Conservation (phyloP, 495 filamentous ascomycete genomes). For the Hypoxylon perforatum region DNA sequence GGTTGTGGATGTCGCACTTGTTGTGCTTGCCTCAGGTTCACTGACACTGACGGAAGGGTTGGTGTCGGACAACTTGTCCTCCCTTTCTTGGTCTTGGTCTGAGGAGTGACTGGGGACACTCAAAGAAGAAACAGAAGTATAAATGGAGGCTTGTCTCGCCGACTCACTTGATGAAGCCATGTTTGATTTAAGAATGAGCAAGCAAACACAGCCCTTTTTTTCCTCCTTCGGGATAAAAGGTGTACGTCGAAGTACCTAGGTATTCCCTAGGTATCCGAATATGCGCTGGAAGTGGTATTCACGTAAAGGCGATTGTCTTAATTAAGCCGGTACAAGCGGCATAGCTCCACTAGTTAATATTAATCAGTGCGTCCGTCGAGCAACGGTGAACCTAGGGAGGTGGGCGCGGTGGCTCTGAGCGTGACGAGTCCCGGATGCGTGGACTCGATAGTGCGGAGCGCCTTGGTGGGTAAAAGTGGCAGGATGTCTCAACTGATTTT, state of each 20-base stretch:
- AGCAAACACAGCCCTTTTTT: slow-evolving; percentile 34
- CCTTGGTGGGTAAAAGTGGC: slow-evolving; percentile 33
- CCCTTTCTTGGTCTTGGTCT: slow-evolving; percentile 11
- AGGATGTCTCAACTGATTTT: slow-evolving; percentile 3
- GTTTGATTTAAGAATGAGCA: slow-evolving; percentile 19
- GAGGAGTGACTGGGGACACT: not conserved
- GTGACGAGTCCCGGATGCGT: slow-evolving; percentile 39
- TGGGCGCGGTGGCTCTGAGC: slow-evolving; percentile 28
- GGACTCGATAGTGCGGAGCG: slow-evolving; percentile 40
- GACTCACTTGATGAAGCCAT: slow-evolving; percentile 42
- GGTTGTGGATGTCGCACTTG: too few relatives aligned
- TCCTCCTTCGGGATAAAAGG: slow-evolving; percentile 13
- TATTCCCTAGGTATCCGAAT: slow-evolving; percentile 22
- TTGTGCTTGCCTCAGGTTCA: slow-evolving; percentile 19
- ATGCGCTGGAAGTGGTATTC: slow-evolving; percentile 31
- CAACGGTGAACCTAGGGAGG: slow-evolving; percentile 32
- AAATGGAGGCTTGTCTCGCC: slow-evolving; percentile 34
- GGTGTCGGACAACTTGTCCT: slow-evolving; percentile 6
- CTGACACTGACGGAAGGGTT: slow-evolving; percentile 5
- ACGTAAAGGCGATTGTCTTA: slow-evolving; percentile 16
- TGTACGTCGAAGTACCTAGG: slow-evolving; percentile 30
- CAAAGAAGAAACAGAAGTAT: slow-evolving; percentile 25
- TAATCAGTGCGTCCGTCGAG: slow-evolving; percentile 29
- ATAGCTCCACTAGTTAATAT: slow-evolving; percentile 38
- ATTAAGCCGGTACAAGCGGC: slow-evolving; percentile 8